Conservation (phyloP, 148 eudicot species). For the Spergularia bocconei region DNA sequence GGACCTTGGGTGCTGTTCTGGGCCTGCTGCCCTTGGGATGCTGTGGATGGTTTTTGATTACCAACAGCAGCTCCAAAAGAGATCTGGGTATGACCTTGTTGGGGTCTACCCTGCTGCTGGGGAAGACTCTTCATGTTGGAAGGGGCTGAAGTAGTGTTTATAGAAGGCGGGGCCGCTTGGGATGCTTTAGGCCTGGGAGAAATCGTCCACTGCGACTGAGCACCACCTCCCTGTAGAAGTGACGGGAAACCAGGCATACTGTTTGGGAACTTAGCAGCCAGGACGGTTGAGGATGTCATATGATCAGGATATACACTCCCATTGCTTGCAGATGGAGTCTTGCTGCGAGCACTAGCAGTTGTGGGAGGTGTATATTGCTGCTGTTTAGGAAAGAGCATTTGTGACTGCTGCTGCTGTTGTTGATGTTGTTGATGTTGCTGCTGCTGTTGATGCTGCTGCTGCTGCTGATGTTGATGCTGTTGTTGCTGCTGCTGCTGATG, state of each 20-base stretch:
- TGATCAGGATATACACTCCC: slow-evolving; percentile 63
- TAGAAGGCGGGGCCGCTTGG: slow-evolving; percentile 51
- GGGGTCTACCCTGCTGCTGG: slow-evolving; percentile 56
- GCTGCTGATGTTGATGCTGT: slow-evolving; percentile 46
- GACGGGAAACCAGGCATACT: slow-evolving; percentile 48
- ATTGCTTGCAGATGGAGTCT: slow-evolving; percentile 47
- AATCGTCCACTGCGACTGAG: slow-evolving; percentile 82
- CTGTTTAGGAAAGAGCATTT: slow-evolving; percentile 35
- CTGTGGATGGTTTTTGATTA: slow-evolving; percentile 41
- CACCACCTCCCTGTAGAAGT: slow-evolving; percentile 51
- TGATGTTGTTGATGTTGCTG: slow-evolving; percentile 34
- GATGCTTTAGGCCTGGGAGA: slow-evolving; percentile 45
- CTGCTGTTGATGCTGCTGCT: slow-evolving; percentile 37
- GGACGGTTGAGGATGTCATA: slow-evolving; percentile 48
- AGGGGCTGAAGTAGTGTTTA: slow-evolving; percentile 35
- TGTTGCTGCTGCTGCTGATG: slow-evolving; percentile 35
- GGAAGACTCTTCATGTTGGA: slow-evolving; percentile 49
- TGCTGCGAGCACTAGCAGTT: slow-evolving; percentile 46
- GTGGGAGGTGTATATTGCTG: slow-evolving; percentile 40
- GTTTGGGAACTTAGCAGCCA: slow-evolving; percentile 56
- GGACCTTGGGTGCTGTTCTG: slow-evolving; percentile 44
- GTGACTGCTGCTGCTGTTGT: slow-evolving; percentile 41
- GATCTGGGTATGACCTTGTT: slow-evolving; percentile 70
- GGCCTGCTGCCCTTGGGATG: slow-evolving; percentile 56
- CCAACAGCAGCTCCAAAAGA: slow-evolving; percentile 60